Conservation (phyloP, 2,329 filamentous ascomycete genomes). For the Zalaria obscura region DNA sequence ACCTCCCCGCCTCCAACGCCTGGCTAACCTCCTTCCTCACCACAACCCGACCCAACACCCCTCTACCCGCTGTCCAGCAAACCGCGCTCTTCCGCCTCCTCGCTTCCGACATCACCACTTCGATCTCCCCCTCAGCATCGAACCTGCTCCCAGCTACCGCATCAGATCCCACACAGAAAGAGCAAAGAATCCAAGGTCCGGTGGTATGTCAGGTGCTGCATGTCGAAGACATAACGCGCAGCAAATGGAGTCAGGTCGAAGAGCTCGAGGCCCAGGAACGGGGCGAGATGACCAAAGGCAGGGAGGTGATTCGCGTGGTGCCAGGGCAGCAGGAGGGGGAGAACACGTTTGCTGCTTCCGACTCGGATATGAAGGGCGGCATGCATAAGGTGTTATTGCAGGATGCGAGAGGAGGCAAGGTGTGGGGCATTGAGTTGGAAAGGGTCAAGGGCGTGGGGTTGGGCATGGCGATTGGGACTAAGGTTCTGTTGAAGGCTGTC, state of each 20-base stretch:
- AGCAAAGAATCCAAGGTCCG: conserved; percentile 43
- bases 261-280: conserved; percentile 59
- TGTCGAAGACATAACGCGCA: conserved; percentile 66
- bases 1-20: conserved; percentile 37
- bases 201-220: conserved; percentile 73
- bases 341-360: conserved; percentile 12
- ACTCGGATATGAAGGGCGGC: conserved; percentile 23
- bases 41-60: conserved; percentile 39
- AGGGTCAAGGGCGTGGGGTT: conserved; percentile 52
- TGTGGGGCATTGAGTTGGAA: conserved; percentile 60
- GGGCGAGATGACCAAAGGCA: conserved; percentile 59
- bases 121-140: conserved; percentile 28
- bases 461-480: conserved; percentile 59
- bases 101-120: conserved; percentile 57
- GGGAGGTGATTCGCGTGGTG: conserved; percentile 67
- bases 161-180: conserved; percentile 38
- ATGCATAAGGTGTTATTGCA: conserved; percentile 74
- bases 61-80: conserved; percentile 57
- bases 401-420: conserved; percentile 55
- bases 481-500: conserved; percentile 55
- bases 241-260: conserved; percentile 79
- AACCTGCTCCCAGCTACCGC: conserved; percentile 45
- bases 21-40: conserved; percentile 54
- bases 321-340: conserved; percentile 36
- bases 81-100: conserved; percentile 73